Evolutionary conservation across 306 rosid genomes (phyloP), one percentile per base, ranked within the genome.

Genomic region (Purshia tridentata): DNA sequence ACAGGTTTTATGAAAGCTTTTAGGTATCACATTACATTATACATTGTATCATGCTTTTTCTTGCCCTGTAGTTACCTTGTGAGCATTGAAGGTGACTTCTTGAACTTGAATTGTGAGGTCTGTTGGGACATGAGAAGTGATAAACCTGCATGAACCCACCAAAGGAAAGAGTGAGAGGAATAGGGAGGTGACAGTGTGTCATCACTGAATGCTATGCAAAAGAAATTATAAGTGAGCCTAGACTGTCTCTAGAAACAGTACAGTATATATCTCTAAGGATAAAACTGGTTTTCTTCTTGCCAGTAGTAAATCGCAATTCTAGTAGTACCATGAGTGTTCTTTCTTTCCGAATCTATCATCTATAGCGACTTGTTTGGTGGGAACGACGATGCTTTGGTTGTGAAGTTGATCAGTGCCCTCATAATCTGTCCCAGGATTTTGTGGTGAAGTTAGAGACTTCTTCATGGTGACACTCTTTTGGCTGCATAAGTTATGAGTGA

Each of bases 71-170:
- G 45, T 67, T 89, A 94, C 99, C 98, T 94, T 94, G 83, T 94
- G 99, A 79, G 90, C 93, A 54, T 78, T 82, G 65, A 89, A 91
- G 81, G 82, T 85, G 70, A 71, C 79, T 60, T 84, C 96, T 74
- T 94, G 84, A 73, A 91, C 91, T 79, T 83, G 83, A 76, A 94
- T 78, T 72, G 82, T 82, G 56, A 88, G 83, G 77, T 94, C 99
- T 49, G 90, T 78, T n/a, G 96, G 96, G 59, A 88, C 85, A 80
- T 84, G 91, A 82, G 96, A 88, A 69, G 89, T 80, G 84, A 90
- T 84, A 52, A 77, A 88, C 98, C 99, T 94, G 91, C 86, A 82
- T 40, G 73, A 23, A 18, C 20, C 53, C 78, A 83, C 54, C 40
- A 67, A 65, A 73, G 37, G 14, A 8, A 5, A 49, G 56, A 73